Conservation (phyloP, 2,329 filamentous ascomycete species). For the Penicillium sp. region DNA sequence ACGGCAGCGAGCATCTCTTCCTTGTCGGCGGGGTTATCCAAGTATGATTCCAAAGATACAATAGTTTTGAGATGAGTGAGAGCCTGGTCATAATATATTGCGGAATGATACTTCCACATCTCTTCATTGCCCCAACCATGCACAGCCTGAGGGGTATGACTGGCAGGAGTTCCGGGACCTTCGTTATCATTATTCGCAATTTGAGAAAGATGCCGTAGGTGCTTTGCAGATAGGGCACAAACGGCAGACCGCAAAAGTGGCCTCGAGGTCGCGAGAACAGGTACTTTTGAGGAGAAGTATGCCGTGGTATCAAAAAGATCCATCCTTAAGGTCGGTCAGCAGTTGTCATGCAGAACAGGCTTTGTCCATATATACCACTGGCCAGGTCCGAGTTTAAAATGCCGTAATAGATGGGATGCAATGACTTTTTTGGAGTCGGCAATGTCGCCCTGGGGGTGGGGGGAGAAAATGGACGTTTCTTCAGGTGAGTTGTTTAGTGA, state of each 20-base stretch:
- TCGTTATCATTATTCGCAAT: neutral
- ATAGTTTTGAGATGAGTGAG: slow-evolving; percentile 16
- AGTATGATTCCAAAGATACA: slow-evolving; percentile 8
- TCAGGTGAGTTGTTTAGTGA: neutral
- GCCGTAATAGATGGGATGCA: slow-evolving; percentile 6
- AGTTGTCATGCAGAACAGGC: neutral
- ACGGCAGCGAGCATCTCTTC: slow-evolving; percentile 24
- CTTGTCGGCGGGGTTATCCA: slow-evolving; percentile 6
- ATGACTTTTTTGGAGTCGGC: slow-evolving; percentile 1
- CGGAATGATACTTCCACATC: slow-evolving; percentile 21
- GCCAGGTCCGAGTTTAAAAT: slow-evolving; percentile 13
- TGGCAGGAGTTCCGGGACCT: neutral
- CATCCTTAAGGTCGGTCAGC: slow-evolving; percentile 17
- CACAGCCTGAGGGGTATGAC: neutral
- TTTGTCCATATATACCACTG: slow-evolving; percentile 6
- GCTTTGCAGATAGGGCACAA: slow-evolving; percentile 34
- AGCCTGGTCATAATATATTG: slow-evolving; percentile 22
- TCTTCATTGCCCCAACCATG: slow-evolving; percentile 2
- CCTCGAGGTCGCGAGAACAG: slow-evolving; percentile 28
- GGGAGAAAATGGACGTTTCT: neutral
- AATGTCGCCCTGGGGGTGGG: neutral
- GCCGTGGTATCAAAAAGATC: slow-evolving; percentile 35
- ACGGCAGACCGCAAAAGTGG: slow-evolving; percentile 30
- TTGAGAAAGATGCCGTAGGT: slow-evolving; percentile 20
- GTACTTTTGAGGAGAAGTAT: slow-evolving; percentile 33